Evolutionary conservation across 73 alveolate species (phyloP), one percentile per base, ranked within the genome.

Genomic region (Diophrys appendiculata): DNA sequence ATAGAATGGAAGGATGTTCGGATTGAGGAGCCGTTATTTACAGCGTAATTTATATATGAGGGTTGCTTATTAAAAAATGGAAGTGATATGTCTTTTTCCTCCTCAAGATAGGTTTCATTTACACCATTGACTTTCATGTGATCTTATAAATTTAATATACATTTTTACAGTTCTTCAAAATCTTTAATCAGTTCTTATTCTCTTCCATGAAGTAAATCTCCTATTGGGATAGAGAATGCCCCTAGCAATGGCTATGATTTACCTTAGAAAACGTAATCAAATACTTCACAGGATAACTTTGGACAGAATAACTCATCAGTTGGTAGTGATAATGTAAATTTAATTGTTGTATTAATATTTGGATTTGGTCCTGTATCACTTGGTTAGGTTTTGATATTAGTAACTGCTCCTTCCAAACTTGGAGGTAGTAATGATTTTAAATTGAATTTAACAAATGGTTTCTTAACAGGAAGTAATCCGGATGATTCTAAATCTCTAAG

Each of bases 281-380:
- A 91, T 34, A 94, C 97, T 54, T 93, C 86, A 77, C 97, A 84
- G 73, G 89, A 89, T 60, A 94, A 88, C 70, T 81, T 87, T 29
- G 98, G 97, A 81, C 92, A 89, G 90, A 75, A 94, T 27, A 90
- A 83, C 52, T 88, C 88, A 26, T 88, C 96, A 60, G 78, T 83
- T 0, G 98, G 98, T 68, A 94, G 82, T 43, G 88, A 84, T 31
- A 91, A 30, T 64, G 89, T 81, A 78, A 94, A 91, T 73, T 83
- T 83, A 29, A 94, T 69, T 8, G 91, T 89, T 1, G 97, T 73
- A 77, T 91, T 91, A 67, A 94, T 94, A 27, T 93, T 94, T 11
- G 98, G 98, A 83, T 89, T 92, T 14, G 94, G 69, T 2, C 98
- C 98, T n/a, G 92, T 86, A 56, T 82, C 93, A 24, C 80, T 84